phyloP scores from a whole-genome alignment of 768 basidiomycete species.

The Pleurotus eryngii region DNA sequence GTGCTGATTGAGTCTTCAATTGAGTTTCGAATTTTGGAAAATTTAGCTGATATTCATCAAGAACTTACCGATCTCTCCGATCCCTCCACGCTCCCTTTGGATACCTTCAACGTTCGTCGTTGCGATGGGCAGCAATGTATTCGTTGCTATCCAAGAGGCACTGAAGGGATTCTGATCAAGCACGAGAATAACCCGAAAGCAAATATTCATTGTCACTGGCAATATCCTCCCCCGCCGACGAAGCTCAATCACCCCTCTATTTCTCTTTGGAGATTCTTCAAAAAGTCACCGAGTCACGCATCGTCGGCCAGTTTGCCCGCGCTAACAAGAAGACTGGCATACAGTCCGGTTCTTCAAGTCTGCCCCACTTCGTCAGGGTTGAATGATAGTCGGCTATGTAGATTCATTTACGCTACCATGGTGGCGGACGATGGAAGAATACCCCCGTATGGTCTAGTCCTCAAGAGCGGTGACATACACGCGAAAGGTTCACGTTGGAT shows the following conservation, averaged over 20 bases:
- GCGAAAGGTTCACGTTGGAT: conserved; percentile 11
- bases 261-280: conserved; percentile 20
- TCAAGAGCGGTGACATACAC: conserved; percentile 21
- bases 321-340: conserved; percentile 19
- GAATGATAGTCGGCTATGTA: conserved; percentile 4
- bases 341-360: conserved; percentile 11
- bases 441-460: conserved; percentile 14
- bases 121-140: conserved; percentile 16
- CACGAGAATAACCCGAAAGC: conserved; percentile 20
- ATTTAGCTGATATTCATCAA: background rate
- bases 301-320: conserved; percentile 18
- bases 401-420: conserved; percentile 26
- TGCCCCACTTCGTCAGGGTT: no score
- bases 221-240: conserved; percentile 24
- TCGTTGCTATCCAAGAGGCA: conserved; percentile 24
- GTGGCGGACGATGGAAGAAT: conserved; percentile 17
- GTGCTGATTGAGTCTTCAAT: no score
- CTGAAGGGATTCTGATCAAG: conserved; percentile 17
- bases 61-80: conserved; percentile 14
- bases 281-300: conserved; percentile 19
- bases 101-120: conserved; percentile 15
- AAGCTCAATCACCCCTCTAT: conserved; percentile 6
- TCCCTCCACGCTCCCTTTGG: conserved; percentile 20
- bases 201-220: conserved; percentile 30
- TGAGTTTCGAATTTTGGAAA: no score